Evolutionary conservation across 352 stramenopile species (phyloP), one percentile per base, ranked within the genome.

Genomic region (Phytophthora capsici): DNA sequence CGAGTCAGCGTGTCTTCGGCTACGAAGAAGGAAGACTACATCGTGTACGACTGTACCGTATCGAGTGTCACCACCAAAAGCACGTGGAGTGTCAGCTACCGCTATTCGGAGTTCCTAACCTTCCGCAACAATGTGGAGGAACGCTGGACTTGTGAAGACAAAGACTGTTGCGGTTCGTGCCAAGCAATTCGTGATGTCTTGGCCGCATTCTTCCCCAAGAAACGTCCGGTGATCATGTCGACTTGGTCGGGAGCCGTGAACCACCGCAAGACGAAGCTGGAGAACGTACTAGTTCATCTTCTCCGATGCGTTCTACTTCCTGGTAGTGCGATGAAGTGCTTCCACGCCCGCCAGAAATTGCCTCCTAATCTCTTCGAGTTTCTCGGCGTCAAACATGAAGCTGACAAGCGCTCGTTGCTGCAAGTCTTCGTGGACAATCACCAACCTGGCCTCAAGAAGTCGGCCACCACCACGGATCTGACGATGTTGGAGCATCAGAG

Each of bases 281-380:
- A 91, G 58, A 82, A 82, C 37, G 77, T 91, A 36, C 66, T 91
- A 23, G 63, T 84, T 9, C 63, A 91, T 57, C 67, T 91, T 37
- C 66, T 91, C 34, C 82, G 80, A 13, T 88, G 76, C 58, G 75
- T 86, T 30, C 62, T 91, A 37, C 71, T 89, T 19, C 78, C 80
- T 26, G 82, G 82, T 8, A 90, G 77, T 40, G 78, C 82, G n/a
- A 91, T 91, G 82, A 89, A 84, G 68, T 91, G 82, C 25, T 65
- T 77, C 22, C 58, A 70, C 20, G 78, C 82, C 5, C 80, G 80
- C 28, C 72, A 76, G 23, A 58, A 72, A 3, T 69, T 91, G 10
- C 77, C 82, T 19, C 56, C 22, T 16, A 72, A 86, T 30, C 44
- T 91, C 14, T 89, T 88, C 43, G 59, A 79, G 52, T 89, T 90